These are phyloP conservation scores for Craterostigma plantagineum DNA, from an alignment of 257 asterid species.

Conservation along the genomic window DNA sequence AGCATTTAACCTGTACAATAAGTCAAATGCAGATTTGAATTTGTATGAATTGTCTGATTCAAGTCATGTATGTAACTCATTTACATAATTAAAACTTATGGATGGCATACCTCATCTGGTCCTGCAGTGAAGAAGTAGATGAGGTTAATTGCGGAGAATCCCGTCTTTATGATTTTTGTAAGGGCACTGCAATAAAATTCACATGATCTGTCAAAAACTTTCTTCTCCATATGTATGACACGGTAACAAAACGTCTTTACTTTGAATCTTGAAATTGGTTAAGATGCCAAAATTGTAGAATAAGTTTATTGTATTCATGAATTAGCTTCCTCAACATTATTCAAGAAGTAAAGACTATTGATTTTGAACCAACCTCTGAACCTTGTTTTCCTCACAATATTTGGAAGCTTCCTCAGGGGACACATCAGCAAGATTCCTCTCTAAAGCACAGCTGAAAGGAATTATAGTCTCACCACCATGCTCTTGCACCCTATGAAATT, in stretches of 20 bases:
- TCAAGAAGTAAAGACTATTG: background rate
- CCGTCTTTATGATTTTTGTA: slow-evolving; percentile 89
- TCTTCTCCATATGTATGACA: too few relatives aligned
- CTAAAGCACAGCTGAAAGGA: slow-evolving; percentile 88
- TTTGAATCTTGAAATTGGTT: too few relatives aligned
- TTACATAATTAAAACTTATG: too few relatives aligned
- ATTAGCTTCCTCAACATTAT: background rate
- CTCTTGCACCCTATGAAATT: slow-evolving; percentile 81
- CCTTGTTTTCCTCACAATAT: slow-evolving; percentile 90
- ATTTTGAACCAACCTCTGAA: slow-evolving; percentile 52
- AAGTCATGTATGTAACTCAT: too few relatives aligned
- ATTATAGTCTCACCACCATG: slow-evolving; percentile 88
- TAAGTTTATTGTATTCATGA: too few relatives aligned
- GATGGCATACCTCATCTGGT: slow-evolving; percentile 76
- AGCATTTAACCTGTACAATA: slow-evolving; percentile 89
- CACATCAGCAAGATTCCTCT: slow-evolving; percentile 80
- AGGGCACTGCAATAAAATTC: slow-evolving; percentile 51
- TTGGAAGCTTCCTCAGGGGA: slow-evolving; percentile 76
- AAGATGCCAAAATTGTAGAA: too few relatives aligned
- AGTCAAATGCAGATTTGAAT: background rate
- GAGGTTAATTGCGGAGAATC: slow-evolving; percentile 93
- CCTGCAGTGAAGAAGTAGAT: slow-evolving; percentile 99
- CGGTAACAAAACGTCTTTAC: too few relatives aligned
- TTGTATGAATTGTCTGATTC: too few relatives aligned
- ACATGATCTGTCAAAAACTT: too few relatives aligned